These are phyloP conservation scores for Citrullus colocynthis DNA, from an alignment of 306 rosid genomes.

Conservation along the genomic window DNA sequence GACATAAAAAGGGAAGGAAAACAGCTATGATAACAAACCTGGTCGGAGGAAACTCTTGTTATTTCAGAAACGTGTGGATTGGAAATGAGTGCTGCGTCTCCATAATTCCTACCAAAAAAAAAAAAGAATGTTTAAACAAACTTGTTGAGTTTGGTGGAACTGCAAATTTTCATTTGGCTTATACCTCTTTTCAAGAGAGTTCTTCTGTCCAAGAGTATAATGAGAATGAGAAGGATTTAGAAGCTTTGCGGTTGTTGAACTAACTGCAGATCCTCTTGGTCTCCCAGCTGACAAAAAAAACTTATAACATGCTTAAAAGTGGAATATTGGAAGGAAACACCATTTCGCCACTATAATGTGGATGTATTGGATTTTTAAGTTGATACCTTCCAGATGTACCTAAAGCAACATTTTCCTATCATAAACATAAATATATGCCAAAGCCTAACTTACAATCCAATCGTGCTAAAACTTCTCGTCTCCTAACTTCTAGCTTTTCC, in stretches of 20 bases:
- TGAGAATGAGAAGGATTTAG: conserved; percentile 16
- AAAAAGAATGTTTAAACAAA: background rate
- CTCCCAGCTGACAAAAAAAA: conserved; percentile 40
- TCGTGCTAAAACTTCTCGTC: conserved; percentile 59
- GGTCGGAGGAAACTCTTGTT: conserved; percentile 44
- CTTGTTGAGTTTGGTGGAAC: background rate
- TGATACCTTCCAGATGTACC: background rate
- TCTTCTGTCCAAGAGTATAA: conserved; percentile 13
- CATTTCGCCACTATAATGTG: background rate
- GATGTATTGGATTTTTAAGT: background rate
- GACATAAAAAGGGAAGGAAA: background rate
- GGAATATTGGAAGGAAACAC: background rate
- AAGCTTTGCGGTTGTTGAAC: conserved; percentile 6
- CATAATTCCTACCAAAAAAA: conserved; percentile 21
- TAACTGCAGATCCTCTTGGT: conserved; percentile 32
- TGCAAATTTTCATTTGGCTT: background rate
- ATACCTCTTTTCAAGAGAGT: conserved; percentile 24
- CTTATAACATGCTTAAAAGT: background rate
- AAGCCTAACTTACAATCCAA: conserved; percentile 33
- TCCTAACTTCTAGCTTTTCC: conserved; percentile 77
- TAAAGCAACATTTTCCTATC: background rate
- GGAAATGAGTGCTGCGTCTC: conserved; percentile 18
- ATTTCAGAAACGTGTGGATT: conserved; percentile 18
- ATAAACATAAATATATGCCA: background rate
- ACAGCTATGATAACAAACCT: conserved; percentile 36